These are phyloP conservation scores for Gnaphalium uliginosum DNA, from an alignment of 129 eudicot species.

Conservation along the genomic window DNA sequence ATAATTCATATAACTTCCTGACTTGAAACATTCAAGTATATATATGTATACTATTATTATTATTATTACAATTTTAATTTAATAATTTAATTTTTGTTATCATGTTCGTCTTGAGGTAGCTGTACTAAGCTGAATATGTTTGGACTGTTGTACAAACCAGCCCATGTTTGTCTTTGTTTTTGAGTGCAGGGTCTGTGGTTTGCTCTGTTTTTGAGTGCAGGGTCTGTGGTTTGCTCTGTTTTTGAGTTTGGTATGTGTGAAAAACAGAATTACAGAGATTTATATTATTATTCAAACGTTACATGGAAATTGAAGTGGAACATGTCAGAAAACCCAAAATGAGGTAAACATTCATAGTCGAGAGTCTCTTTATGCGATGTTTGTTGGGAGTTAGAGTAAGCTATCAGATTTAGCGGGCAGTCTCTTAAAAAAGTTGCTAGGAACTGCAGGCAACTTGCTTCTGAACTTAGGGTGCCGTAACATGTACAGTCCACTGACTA, in stretches of 20 bases:
- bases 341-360: not conserved
- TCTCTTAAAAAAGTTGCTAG: conserved; percentile 76
- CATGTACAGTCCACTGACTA: conserved; percentile 54
- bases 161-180: no score
- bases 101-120: no score
- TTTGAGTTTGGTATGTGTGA: not conserved
- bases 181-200: no score
- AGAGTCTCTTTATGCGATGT: not conserved
- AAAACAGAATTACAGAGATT: not conserved
- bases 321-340: conserved; percentile 10
- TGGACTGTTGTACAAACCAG: no score
- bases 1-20: no score
- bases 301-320: not conserved
- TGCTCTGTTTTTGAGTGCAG: no score
- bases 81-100: no score
- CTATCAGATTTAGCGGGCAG: conserved; percentile 71
- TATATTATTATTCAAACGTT: not conserved
- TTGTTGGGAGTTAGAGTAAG: conserved; percentile 42
- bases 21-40: no score
- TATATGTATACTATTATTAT: no score
- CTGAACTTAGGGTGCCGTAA: conserved; percentile 72
- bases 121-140: no score
- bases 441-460: conserved; percentile 73
- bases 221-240: not conserved
- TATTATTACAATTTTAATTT: no score